Evolutionary conservation across 192 early-diverging fungal species (phyloP).

Genomic region (Funneliformis geosporum): DNA sequence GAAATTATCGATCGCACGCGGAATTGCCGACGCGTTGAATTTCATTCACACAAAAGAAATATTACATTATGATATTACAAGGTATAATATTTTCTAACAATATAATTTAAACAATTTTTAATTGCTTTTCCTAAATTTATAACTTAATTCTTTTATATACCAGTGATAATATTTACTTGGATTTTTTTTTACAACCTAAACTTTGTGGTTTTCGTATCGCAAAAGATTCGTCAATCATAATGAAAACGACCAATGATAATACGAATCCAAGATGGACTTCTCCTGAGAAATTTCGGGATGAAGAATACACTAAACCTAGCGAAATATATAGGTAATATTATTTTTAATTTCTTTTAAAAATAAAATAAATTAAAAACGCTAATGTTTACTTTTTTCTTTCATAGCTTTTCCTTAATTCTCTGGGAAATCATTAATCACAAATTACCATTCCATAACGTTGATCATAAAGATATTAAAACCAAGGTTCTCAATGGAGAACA

Average conservation of each 20-base stretch:
- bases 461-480: background rate
- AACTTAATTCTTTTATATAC: background rate
- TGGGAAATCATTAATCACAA: background rate
- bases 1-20: background rate
- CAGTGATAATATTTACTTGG: background rate
- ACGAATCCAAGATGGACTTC: background rate
- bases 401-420: no score
- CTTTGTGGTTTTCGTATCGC: background rate
- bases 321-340: background rate
- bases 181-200: background rate
- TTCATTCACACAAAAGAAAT: constrained; percentile 9
- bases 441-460: background rate
- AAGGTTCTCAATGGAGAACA: background rate
- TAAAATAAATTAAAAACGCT: no score
- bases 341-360: background rate
- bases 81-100: background rate
- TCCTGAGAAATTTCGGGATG: background rate
- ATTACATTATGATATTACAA: constrained; percentile 15
- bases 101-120: background rate
- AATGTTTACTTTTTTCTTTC: no score
- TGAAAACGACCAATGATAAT: background rate
- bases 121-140: background rate
- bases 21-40: constrained; percentile 4
- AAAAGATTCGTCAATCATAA: background rate
- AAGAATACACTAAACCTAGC: background rate